Percentiles rank a stretch among this genome's conserved stretches.
Evolutionary conservation across 148 eudicot genomes (phyloP).

Genomic region (Rhododendron williamsianum): DNA sequence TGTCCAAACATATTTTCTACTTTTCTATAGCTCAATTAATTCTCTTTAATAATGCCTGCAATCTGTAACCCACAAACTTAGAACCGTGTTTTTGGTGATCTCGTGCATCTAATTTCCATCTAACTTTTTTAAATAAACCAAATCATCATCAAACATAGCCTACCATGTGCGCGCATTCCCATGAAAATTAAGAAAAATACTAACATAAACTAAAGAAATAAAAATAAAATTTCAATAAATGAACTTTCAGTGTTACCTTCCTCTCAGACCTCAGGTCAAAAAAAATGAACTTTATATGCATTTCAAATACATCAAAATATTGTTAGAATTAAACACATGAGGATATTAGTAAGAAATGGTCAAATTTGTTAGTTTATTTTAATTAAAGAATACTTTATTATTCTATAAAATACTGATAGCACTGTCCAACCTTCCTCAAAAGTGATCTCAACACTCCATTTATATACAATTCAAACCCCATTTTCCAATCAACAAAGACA

Average conservation of each 20-base stretch:
- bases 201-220: too few relatives aligned
- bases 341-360: background rate
- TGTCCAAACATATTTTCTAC: background rate
- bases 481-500: background rate
- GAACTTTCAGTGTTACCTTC: background rate
- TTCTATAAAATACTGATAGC: background rate
- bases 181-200: background rate
- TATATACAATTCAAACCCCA: conserved; percentile 3
- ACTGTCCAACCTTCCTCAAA: background rate
- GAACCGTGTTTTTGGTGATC: conserved; percentile 19
- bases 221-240: background rate
- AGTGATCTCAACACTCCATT: background rate
- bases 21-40: background rate
- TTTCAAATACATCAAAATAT: too few relatives aligned
- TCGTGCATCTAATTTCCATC: conserved; percentile 4
- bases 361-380: background rate
- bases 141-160: background rate
- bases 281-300: background rate
- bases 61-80: background rate
- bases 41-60: background rate
- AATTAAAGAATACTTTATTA: background rate
- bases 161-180: background rate
- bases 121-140: background rate
- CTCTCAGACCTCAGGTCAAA: background rate
- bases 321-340: background rate